These are phyloP conservation scores for Globomyces pollinis-pini DNA, from an alignment of 192 early-diverging fungal species.

Conservation along the genomic window DNA sequence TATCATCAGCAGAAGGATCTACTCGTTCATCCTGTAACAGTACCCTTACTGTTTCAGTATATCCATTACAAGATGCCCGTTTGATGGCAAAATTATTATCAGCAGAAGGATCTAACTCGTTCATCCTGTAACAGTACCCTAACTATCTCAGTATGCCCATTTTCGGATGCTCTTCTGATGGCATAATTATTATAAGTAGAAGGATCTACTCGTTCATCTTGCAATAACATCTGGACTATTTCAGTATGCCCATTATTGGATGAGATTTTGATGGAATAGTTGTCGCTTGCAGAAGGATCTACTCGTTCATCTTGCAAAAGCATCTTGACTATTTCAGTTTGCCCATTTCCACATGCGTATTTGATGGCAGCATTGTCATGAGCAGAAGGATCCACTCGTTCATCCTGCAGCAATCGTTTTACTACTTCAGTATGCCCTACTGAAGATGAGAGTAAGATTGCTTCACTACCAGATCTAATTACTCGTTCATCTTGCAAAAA, in stretches of 20 bases:
- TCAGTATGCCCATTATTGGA: neutral
- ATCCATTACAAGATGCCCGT: neutral
- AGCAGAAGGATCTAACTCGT: no score
- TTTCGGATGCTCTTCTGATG: no score
- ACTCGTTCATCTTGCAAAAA: no score
- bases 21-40: neutral
- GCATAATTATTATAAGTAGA: no score
- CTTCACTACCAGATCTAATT: no score
- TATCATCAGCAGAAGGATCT: neutral
- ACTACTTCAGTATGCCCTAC: neutral
- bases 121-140: no score
- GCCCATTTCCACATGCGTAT: neutral
- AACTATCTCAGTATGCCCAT: no score
- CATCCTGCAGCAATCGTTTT: neutral
- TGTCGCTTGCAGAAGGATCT: neutral
- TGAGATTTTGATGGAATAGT: neutral
- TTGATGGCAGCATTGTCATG: neutral
- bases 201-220: no score
- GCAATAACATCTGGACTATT: neutral
- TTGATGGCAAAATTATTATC: conserved; percentile 1
- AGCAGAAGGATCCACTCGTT: neutral
- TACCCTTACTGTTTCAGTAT: neutral
- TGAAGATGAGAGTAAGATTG: no score
- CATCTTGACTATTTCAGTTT: neutral
- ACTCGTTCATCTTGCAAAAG: neutral